These are phyloP conservation scores for Sclerotinia nivalis DNA, from an alignment of 2,329 filamentous ascomycete species.

Conservation along the genomic window DNA sequence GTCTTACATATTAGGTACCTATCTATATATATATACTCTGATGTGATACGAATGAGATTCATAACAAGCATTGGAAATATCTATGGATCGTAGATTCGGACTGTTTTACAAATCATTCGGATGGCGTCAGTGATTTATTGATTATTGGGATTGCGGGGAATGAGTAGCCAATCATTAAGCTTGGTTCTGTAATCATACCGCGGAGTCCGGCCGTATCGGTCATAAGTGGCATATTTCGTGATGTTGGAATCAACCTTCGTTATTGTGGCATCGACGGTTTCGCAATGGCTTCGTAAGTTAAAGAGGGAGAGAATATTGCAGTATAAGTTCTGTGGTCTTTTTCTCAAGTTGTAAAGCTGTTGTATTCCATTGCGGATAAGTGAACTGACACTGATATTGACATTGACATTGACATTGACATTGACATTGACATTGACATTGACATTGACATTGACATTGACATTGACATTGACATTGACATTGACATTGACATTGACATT, in stretches of 20 bases:
- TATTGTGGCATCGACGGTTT: not conserved
- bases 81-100: not conserved
- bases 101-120: not conserved
- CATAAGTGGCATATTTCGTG: not conserved
- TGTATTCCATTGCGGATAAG: too few relatives aligned
- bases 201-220: not conserved
- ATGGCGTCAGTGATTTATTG: constrained; percentile 13
- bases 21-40: too few relatives aligned
- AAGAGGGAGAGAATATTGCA: too few relatives aligned
- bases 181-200: constrained; percentile 19
- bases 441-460: too few relatives aligned
- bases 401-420: too few relatives aligned
- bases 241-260: not conserved
- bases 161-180: constrained; percentile 15
- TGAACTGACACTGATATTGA: too few relatives aligned
- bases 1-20: not conserved
- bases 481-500: too few relatives aligned
- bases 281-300: too few relatives aligned
- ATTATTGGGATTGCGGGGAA: constrained; percentile 18
- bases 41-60: not conserved
- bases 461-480: too few relatives aligned
- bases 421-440: too few relatives aligned
- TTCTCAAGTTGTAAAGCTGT: too few relatives aligned
- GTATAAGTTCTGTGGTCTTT: too few relatives aligned
- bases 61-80: not conserved